Conservation (phyloP, 2,329 filamentous ascomycete genomes). For the Fusarium nelsonii region DNA sequence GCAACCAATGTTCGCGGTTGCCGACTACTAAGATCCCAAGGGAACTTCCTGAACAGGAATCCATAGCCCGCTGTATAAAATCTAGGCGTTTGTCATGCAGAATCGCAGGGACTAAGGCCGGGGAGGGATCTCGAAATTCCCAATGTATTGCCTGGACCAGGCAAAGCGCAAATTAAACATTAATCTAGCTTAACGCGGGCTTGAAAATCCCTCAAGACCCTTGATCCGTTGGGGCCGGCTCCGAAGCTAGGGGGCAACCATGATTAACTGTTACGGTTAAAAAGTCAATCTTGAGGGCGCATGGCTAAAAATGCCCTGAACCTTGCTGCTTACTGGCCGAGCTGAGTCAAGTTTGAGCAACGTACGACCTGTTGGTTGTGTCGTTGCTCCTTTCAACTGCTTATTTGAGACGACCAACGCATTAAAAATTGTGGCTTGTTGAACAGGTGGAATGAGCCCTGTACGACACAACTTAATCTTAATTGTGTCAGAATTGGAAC, state of each 20-base stretch:
- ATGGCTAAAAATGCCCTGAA: background rate
- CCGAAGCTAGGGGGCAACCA: background rate
- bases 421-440: conserved; percentile 2
- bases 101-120: background rate
- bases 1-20: background rate
- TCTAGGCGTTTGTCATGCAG: background rate
- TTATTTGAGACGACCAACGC: background rate
- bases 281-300: background rate
- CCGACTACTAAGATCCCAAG: background rate
- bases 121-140: background rate
- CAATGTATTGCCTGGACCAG: conserved; percentile 5
- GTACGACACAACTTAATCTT: background rate
- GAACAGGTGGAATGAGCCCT: background rate
- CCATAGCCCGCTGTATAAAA: background rate
- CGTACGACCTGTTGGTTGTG: background rate
- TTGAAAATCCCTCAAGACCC: conserved; percentile 2
- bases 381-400: background rate
- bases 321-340: background rate
- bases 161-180: conserved; percentile 3
- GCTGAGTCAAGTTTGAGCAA: background rate
- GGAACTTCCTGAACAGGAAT: conserved; percentile 18
- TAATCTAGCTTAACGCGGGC: background rate
- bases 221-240: background rate
- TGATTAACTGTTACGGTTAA: background rate
- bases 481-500: background rate